Percentiles rank a stretch among this genome's conserved stretches.
phyloP scores from a whole-genome alignment of 257 asterid genomes.

The Salvia miltiorrhiza region DNA sequence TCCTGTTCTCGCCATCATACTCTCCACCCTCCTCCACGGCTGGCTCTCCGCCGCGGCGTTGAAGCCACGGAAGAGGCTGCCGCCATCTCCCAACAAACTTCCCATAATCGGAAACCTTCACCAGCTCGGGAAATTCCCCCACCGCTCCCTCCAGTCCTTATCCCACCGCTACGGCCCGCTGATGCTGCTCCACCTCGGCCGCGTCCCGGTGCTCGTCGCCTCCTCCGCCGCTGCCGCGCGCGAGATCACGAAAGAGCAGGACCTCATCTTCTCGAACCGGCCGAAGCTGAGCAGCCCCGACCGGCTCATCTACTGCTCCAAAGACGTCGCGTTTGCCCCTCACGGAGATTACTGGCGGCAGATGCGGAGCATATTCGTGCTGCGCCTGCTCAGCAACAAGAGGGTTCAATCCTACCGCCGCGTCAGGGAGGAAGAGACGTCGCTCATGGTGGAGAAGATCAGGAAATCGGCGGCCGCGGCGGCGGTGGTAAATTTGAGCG shows the following conservation, averaged over 20 bases:
- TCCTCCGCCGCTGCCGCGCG: no score
- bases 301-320: neutral
- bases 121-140: neutral
- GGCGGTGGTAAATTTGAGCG: slow-evolving; percentile 30
- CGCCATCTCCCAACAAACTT: neutral
- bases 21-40: neutral
- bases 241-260: neutral
- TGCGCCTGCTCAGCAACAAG: slow-evolving; percentile 35
- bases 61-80: neutral
- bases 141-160: neutral
- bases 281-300: neutral
- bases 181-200: neutral
- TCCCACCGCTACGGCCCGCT: neutral
- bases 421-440: slow-evolving; percentile 41
- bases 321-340: neutral
- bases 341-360: neutral
- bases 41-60: neutral
- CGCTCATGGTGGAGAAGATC: slow-evolving; percentile 35
- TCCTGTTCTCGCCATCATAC: neutral
- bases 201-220: no score
- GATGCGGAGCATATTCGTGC: neutral
- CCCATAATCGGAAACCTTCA: neutral
- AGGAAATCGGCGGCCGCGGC: neutral
- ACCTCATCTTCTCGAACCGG: neutral
- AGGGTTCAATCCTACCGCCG: slow-evolving; percentile 35